Conservation (phyloP, 768 basidiomycete species). For the Cystofilobasidium bisporidii region DNA sequence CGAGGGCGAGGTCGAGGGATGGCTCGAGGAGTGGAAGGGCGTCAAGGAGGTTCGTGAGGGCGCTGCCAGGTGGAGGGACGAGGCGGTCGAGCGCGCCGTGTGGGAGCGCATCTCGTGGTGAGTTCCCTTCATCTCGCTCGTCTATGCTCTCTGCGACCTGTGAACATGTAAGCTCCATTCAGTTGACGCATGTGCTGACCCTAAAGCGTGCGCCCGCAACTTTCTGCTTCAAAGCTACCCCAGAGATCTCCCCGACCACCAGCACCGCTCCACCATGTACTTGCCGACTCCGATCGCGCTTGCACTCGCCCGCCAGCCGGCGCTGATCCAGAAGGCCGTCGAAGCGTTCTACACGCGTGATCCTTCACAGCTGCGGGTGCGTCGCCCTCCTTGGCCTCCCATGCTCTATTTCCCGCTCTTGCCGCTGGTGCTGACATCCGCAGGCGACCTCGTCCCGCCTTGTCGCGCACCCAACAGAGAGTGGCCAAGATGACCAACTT, state of each 20-base stretch:
- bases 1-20: slow-evolving; percentile 38
- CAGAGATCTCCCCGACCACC: slow-evolving; percentile 50
- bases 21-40: slow-evolving; percentile 33
- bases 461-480: slow-evolving; percentile 47
- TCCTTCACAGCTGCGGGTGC: slow-evolving; percentile 73
- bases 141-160: neutral
- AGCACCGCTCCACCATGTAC: slow-evolving; percentile 68
- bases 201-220: neutral
- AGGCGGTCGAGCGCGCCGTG: slow-evolving; percentile 54
- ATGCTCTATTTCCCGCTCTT: no score
- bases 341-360: slow-evolving; percentile 95
- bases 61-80: slow-evolving; percentile 43
- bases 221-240: slow-evolving; percentile 54
- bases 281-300: slow-evolving; percentile 70
- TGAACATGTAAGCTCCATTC: no score
- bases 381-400: no score
- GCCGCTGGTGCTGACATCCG: no score
- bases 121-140: slow-evolving; percentile 24
- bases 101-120: slow-evolving; percentile 64
- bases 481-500: slow-evolving; percentile 86
- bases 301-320: slow-evolving; percentile 54
- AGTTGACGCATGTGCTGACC: no score
- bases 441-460: neutral
- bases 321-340: slow-evolving; percentile 71
- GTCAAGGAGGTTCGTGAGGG: slow-evolving; percentile 31